Evolutionary conservation across 495 filamentous ascomycete genomes (phyloP).

Genomic region (Diplogelasinospora grovesii): DNA sequence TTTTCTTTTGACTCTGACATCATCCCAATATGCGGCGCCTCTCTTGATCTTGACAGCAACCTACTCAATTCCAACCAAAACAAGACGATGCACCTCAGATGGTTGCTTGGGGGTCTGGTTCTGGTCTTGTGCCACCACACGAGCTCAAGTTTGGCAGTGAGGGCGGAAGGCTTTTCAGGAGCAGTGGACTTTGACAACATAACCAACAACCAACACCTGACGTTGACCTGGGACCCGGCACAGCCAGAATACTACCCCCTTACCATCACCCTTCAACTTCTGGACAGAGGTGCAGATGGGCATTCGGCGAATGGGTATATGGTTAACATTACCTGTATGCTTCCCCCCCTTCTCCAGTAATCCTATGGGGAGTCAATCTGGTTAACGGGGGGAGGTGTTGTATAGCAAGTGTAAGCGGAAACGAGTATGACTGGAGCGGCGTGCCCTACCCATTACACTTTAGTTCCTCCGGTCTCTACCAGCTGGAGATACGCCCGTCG

Average conservation of each 20-base stretch:
- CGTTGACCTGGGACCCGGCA: conserved; percentile 25
- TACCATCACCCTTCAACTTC: conserved; percentile 23
- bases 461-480: conserved; percentile 28
- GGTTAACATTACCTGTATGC: conserved; percentile 28
- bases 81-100: conserved; percentile 2
- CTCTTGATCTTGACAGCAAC: too few relatives aligned
- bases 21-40: too few relatives aligned
- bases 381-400: conserved; percentile 11
- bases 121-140: conserved; percentile 2
- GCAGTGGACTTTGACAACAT: conserved; percentile 24
- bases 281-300: conserved; percentile 27
- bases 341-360: neutral
- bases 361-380: neutral
- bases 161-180: conserved; percentile 20
- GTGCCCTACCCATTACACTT: conserved; percentile 34
- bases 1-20: too few relatives aligned
- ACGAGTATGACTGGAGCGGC: conserved; percentile 28
- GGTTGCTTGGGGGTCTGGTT: conserved; percentile 1
- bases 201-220: conserved; percentile 14
- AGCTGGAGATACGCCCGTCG: conserved; percentile 28
- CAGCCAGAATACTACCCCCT: conserved; percentile 23
- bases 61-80: too few relatives aligned
- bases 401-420: conserved; percentile 23
- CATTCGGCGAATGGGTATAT: conserved; percentile 23
- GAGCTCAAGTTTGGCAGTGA: neutral